Percentiles rank a stretch among this genome's conserved stretches.
Evolutionary conservation across 306 rosid species (phyloP).

Genomic region (Dryas drummondii): DNA sequence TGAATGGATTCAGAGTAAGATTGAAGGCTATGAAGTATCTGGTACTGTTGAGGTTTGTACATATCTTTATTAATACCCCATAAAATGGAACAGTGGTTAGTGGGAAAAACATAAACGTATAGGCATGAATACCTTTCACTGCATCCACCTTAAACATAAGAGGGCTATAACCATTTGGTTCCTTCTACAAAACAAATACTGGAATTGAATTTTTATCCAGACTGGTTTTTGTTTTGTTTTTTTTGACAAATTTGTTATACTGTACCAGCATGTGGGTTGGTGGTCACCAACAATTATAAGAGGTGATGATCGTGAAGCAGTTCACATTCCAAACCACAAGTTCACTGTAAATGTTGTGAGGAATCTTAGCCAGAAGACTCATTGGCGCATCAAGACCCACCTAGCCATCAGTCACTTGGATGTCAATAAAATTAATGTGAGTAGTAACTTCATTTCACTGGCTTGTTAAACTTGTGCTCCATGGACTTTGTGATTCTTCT

Average conservation of each 20-base stretch:
- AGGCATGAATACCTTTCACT: slow-evolving; percentile 5
- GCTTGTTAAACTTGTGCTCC: slow-evolving; percentile 18
- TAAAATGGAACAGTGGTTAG: background rate
- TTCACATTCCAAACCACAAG: slow-evolving; percentile 97
- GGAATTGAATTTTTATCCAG: slow-evolving; percentile 4
- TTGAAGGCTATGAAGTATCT: slow-evolving; percentile 98
- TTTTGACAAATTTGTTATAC: slow-evolving; percentile 3
- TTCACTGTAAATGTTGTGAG: slow-evolving; percentile 95
- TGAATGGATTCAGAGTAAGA: slow-evolving; percentile 98
- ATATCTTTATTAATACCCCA: slow-evolving; percentile 3
- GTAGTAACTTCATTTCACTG: slow-evolving; percentile 37
- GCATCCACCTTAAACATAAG: background rate
- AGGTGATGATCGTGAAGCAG: slow-evolving; percentile 99
- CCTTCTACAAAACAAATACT: background rate
- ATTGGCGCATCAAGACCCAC: slow-evolving; percentile 96
- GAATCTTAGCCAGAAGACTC: slow-evolving; percentile 92
- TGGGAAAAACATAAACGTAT: background rate
- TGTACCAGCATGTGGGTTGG: slow-evolving; percentile 93
- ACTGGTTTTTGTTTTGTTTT: slow-evolving; percentile 11
- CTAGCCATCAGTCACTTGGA: slow-evolving; percentile 93
- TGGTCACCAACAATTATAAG: slow-evolving; percentile 98
- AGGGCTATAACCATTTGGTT: background rate
- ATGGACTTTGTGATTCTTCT: slow-evolving; percentile 20
- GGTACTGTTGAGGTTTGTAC: slow-evolving; percentile 94
- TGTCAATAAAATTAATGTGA: slow-evolving; percentile 89